phyloP scores from a whole-genome alignment of 2,329 filamentous ascomycete genomes.

The Hypoxylon sp. region DNA sequence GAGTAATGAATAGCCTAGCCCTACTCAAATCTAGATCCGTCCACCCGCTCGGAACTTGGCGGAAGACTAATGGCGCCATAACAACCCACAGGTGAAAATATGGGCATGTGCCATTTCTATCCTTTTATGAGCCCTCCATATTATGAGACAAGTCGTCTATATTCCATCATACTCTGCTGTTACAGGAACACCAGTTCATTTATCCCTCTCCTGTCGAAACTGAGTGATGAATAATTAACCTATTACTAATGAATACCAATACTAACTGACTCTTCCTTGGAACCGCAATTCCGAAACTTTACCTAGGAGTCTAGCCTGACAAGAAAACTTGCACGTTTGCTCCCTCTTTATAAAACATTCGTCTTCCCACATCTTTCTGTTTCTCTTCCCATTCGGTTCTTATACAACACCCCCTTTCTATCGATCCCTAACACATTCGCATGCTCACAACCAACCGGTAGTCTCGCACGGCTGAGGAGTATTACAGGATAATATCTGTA shows the following conservation, averaged over 20 bases:
- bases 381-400: conserved; percentile 8
- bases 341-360: conserved; percentile 19
- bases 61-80: conserved; percentile 32
- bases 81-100: conserved; percentile 21
- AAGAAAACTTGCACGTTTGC: conserved; percentile 29
- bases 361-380: conserved; percentile 15
- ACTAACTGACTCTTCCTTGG: conserved; percentile 2
- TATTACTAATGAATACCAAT: conserved; percentile 32
- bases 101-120: conserved; percentile 34
- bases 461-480: conserved; percentile 74
- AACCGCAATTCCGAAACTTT: conserved; percentile 34
- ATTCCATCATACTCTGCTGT: conserved; percentile 3
- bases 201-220: not conserved
- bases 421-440: conserved; percentile 42
- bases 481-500: conserved; percentile 70
- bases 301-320: conserved; percentile 7
- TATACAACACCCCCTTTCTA: not conserved
- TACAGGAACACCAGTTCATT: not conserved
- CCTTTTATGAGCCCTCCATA: conserved; percentile 20
- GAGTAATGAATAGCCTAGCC: not conserved
- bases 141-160: conserved; percentile 16
- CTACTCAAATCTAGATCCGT: conserved; percentile 36
- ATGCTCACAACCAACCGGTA: conserved; percentile 57
- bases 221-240: conserved; percentile 11
- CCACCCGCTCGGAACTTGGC: conserved; percentile 28